These are phyloP conservation scores for Lepiota venenata DNA, from an alignment of 768 basidiomycete species.

Conservation along the genomic window DNA sequence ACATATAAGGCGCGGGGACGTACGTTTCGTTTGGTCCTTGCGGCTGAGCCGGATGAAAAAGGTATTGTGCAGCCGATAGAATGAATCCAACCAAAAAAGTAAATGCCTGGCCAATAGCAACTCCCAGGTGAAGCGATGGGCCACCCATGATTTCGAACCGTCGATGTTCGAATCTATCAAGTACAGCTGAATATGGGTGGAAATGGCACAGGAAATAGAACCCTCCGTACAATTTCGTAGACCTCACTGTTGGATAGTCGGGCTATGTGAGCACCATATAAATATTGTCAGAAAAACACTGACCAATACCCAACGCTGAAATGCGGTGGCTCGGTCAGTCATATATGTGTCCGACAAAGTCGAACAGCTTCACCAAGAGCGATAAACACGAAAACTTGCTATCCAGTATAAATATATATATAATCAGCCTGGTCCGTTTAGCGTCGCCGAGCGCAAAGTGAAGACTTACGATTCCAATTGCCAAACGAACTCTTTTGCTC, in stretches of 20 bases:
- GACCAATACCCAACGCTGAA: slow-evolving; percentile 17
- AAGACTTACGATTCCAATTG: slow-evolving; percentile 14
- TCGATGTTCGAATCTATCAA: not conserved
- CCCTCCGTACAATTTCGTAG: slow-evolving; percentile 14
- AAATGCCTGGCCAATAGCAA: not conserved
- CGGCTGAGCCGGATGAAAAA: not conserved
- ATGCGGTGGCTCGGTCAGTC: not conserved
- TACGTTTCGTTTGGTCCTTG: too few species aligned
- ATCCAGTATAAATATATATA: too few species aligned
- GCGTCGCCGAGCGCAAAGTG: not conserved
- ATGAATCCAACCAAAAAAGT: not conserved
- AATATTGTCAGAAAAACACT: not conserved
- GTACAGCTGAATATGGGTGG: too few species aligned
- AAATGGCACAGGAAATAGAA: not conserved
- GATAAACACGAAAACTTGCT: slow-evolving; percentile 16
- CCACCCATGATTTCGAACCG: not conserved
- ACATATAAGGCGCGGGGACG: too few species aligned
- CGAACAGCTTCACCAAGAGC: slow-evolving; percentile 14
- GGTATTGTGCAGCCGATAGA: not conserved
- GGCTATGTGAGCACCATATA: not conserved
- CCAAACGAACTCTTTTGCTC: slow-evolving; percentile 12
- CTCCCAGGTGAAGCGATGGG: not conserved
- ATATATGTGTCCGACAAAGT: not conserved
- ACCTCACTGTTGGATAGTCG: slow-evolving; percentile 10
- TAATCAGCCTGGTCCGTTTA: not conserved